Conservation (phyloP, 2,329 filamentous ascomycete genomes). For the Monosporascus sp. region DNA sequence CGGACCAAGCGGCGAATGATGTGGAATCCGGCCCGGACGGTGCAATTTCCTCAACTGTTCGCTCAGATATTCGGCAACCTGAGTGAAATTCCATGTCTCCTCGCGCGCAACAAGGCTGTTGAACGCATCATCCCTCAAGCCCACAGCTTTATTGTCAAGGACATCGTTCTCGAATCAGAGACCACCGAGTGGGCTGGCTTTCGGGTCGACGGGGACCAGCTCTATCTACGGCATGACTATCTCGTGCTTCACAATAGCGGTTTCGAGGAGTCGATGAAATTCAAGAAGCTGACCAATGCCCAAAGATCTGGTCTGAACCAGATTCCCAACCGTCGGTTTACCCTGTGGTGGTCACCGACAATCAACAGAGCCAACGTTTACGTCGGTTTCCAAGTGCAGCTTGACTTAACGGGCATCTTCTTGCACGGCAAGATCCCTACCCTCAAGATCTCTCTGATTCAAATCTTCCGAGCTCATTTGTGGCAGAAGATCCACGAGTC, state of each 20-base stretch:
- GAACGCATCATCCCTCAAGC: slow-evolving; percentile 16
- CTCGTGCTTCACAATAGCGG: slow-evolving; percentile 43
- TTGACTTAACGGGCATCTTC: slow-evolving; percentile 97
- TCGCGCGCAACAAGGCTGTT: slow-evolving; percentile 9
- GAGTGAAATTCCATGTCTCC: slow-evolving; percentile 14
- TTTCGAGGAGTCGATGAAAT: slow-evolving; percentile 74
- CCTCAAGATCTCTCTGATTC: slow-evolving; percentile 93
- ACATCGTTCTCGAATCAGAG: slow-evolving; percentile 36
- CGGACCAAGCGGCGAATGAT: neutral
- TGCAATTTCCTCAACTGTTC: slow-evolving; percentile 3
- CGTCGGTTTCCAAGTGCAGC: slow-evolving; percentile 97
- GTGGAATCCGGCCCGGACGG: slow-evolving; percentile 1
- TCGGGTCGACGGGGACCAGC: slow-evolving; percentile 44
- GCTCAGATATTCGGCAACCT: slow-evolving; percentile 13
- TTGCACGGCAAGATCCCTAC: slow-evolving; percentile 98
- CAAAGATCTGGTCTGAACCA: slow-evolving; percentile 96
- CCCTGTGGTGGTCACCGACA: slow-evolving; percentile 92
- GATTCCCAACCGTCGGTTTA: slow-evolving; percentile 97
- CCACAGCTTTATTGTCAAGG: slow-evolving; percentile 33
- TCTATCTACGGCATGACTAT: slow-evolving; percentile 44
- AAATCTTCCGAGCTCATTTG: slow-evolving; percentile 98
- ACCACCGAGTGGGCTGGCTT: slow-evolving; percentile 44
- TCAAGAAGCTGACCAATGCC: slow-evolving; percentile 97
- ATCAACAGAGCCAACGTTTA: slow-evolving; percentile 97
- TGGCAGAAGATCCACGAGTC: slow-evolving; percentile 99